Evolutionary conservation across 2,329 filamentous ascomycete genomes (phyloP).

Genomic region (Ophioceras dolichostomum): DNA sequence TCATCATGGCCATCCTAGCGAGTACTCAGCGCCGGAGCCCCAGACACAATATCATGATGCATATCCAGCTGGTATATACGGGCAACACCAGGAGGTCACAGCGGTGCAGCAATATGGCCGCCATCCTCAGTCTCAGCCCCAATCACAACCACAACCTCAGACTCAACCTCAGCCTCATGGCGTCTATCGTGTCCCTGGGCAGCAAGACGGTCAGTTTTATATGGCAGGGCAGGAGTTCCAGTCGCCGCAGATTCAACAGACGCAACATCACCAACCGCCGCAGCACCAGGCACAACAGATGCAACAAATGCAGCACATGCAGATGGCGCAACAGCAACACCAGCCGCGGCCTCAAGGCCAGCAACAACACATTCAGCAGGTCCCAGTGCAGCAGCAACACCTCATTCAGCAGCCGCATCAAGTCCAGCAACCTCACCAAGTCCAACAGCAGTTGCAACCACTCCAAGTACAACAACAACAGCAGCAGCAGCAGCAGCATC

Average conservation of each 20-base stretch:
- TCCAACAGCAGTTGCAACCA: background rate
- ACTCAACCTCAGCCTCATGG: background rate
- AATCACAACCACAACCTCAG: background rate
- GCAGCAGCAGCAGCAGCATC: slow-evolving; percentile 8
- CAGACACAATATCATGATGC: background rate
- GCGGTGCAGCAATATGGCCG: background rate
- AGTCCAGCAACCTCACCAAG: slow-evolving; percentile 11
- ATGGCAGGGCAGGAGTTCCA: background rate
- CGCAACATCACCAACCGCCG: background rate
- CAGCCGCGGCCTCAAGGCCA: background rate
- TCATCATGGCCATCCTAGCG: background rate
- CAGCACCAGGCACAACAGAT: background rate
- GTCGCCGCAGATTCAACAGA: background rate
- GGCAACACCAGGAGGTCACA: background rate
- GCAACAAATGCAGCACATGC: background rate
- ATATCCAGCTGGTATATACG: background rate
- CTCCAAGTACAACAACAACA: slow-evolving; percentile 3
- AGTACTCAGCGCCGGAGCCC: background rate
- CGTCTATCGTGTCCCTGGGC: background rate
- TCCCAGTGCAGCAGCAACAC: slow-evolving; percentile 6
- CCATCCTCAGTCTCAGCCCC: background rate
- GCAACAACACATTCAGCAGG: slow-evolving; percentile 4
- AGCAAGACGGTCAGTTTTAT: background rate
- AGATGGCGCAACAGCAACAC: background rate
- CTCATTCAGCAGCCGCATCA: slow-evolving; percentile 11